Evolutionary conservation across 805 yeast genomes (phyloP).

Genomic region (Metschnikowia kofuensis): DNA sequence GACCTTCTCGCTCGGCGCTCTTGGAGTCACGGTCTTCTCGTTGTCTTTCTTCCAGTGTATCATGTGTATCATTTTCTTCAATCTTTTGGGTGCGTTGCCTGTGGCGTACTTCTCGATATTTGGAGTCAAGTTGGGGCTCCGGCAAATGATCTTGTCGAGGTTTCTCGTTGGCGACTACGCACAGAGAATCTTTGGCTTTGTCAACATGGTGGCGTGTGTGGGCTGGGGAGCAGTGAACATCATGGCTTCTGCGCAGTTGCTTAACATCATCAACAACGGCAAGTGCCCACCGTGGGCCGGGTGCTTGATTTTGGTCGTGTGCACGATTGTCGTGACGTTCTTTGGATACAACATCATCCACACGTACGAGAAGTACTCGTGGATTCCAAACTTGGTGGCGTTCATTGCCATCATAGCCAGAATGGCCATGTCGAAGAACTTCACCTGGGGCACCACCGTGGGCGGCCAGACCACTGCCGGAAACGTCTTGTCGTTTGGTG

Average conservation of each 20-base stretch:
- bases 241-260: conserved; percentile 82
- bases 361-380: conserved; percentile 75
- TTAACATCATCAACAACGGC: conserved; percentile 68
- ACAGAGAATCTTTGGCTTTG: conserved; percentile 70
- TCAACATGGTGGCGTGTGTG: conserved; percentile 81
- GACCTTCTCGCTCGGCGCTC: conserved; percentile 71
- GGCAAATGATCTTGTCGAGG: conserved; percentile 83
- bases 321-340: conserved; percentile 70
- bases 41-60: conserved; percentile 73
- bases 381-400: conserved; percentile 77
- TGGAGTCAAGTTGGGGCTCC: conserved; percentile 80
- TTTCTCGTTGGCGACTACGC: conserved; percentile 73
- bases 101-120: conserved; percentile 82
- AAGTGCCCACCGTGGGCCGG: conserved; percentile 89
- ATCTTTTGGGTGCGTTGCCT: conserved; percentile 66
- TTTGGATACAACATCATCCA: conserved; percentile 86
- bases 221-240: conserved; percentile 97
- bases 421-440: conserved; percentile 63
- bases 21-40: conserved; percentile 56
- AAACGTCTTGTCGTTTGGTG: conserved; percentile 74
- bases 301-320: conserved; percentile 64
- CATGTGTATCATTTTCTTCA: conserved; percentile 68
- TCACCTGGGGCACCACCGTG: conserved; percentile 33
- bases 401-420: conserved; percentile 80
- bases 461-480: conserved; percentile 74